These are phyloP conservation scores for Cladophialophora yegresii DNA, from an alignment of 2,329 filamentous ascomycete species.

Conservation along the genomic window DNA sequence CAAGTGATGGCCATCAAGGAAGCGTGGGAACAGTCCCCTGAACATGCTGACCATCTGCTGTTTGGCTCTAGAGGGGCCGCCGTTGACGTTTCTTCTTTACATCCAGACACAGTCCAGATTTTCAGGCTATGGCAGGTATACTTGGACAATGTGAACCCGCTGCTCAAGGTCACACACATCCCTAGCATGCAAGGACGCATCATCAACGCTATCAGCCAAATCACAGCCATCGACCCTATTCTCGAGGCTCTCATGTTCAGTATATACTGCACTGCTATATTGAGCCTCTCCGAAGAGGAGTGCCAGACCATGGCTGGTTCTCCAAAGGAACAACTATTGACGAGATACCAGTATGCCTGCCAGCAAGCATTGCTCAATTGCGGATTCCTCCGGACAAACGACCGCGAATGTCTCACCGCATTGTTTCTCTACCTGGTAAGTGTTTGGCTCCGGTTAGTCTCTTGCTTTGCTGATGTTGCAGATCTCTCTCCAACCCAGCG, in stretches of 20 bases:
- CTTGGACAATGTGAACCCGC: slow-evolving; percentile 67
- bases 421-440: slow-evolving; percentile 58
- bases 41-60: slow-evolving; percentile 53
- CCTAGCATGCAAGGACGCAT: slow-evolving; percentile 65
- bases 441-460: slow-evolving; percentile 52
- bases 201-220: slow-evolving; percentile 61
- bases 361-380: slow-evolving; percentile 52
- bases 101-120: slow-evolving; percentile 55
- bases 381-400: slow-evolving; percentile 45
- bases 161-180: slow-evolving; percentile 68
- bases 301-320: slow-evolving; percentile 48
- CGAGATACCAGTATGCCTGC: slow-evolving; percentile 49
- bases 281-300: slow-evolving; percentile 59
- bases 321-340: slow-evolving; percentile 51
- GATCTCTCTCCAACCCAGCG: slow-evolving; percentile 60
- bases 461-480: slow-evolving; percentile 42
- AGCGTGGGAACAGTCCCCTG: slow-evolving; percentile 50
- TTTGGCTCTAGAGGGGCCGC: slow-evolving; percentile 51
- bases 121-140: slow-evolving; percentile 65
- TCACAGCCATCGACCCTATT: slow-evolving; percentile 56
- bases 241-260: slow-evolving; percentile 69
- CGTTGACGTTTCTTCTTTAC: slow-evolving; percentile 48
- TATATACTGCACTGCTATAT: slow-evolving; percentile 64
- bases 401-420: slow-evolving; percentile 53
- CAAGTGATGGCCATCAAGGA: slow-evolving; percentile 46